These are phyloP conservation scores for Lachancea nothofagi DNA, from an alignment of 805 yeast genomes.

Conservation along the genomic window DNA sequence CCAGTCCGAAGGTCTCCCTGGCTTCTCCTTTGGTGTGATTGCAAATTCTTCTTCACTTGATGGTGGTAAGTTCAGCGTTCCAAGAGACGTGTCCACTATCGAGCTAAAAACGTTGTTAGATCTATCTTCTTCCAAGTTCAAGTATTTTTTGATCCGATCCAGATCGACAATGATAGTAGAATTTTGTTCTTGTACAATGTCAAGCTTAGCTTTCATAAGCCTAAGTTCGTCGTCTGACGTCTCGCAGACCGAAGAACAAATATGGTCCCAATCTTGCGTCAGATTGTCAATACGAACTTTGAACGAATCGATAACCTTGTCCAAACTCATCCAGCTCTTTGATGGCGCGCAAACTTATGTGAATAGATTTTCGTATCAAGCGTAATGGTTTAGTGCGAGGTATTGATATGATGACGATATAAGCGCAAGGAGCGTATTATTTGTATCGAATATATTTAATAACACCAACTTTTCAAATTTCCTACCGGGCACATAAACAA, in stretches of 20 bases:
- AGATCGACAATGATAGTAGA: constrained; percentile 19
- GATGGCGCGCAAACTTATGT: no score
- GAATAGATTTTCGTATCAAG: no score
- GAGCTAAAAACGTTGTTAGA: constrained; percentile 11
- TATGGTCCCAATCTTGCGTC: constrained; percentile 16
- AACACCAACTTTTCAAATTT: no score
- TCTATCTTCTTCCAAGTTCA: constrained; percentile 7
- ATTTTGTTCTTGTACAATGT: constrained; percentile 19
- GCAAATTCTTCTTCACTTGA: neutral
- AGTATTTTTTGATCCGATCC: constrained; percentile 13
- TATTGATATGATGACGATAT: no score
- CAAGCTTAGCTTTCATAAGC: constrained; percentile 15
- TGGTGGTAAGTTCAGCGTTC: neutral
- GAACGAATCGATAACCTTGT: constrained; percentile 11
- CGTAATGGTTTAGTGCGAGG: no score
- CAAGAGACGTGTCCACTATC: constrained; percentile 1
- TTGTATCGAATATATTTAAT: no score
- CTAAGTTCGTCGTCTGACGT: constrained; percentile 12
- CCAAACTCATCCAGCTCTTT: constrained; percentile 11
- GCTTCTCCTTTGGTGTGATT: neutral
- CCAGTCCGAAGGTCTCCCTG: neutral
- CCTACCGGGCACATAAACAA: no score
- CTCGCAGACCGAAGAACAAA: constrained; percentile 6
- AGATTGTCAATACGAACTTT: constrained; percentile 15
- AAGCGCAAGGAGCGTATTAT: no score